Percentiles rank a stretch among this genome's conserved stretches.
Conservation (phyloP, 192 early-diverging fungal genomes). For the Diversispora eburnea region DNA sequence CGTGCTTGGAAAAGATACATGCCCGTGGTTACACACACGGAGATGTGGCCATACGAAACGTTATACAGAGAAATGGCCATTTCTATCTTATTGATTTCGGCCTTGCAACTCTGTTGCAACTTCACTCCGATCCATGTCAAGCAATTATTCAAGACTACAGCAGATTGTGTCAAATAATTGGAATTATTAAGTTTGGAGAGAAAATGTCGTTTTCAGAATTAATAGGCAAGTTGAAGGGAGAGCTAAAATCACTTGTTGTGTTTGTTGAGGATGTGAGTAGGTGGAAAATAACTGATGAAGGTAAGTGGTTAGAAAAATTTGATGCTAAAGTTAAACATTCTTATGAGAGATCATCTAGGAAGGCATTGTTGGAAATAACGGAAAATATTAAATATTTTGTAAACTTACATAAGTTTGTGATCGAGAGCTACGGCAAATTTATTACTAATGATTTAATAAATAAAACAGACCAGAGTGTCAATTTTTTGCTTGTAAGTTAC, state of each 20-base stretch:
- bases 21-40: background rate
- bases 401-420: background rate
- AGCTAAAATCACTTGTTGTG: background rate
- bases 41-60: background rate
- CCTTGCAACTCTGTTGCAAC: slow-evolving; percentile 3
- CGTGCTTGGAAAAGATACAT: slow-evolving; percentile 5
- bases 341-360: slow-evolving; percentile 4
- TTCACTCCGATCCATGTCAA: slow-evolving; percentile 10
- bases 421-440: background rate
- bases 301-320: slow-evolving; percentile 4
- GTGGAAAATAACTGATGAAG: background rate
- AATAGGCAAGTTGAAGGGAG: background rate
- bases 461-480: background rate
- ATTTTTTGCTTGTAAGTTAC: background rate
- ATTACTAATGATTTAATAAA: slow-evolving; percentile 8
- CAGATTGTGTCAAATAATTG: slow-evolving; percentile 10
- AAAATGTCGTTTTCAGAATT: slow-evolving; percentile 7
- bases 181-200: slow-evolving; percentile 8
- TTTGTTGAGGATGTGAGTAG: slow-evolving; percentile 1
- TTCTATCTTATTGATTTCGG: slow-evolving; percentile 7
- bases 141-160: slow-evolving; percentile 15
- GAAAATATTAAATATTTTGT: slow-evolving; percentile 5
- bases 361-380: background rate
- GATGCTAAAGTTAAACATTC: slow-evolving; percentile 7
- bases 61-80: slow-evolving; percentile 18